Conservation (phyloP, 2,329 filamentous ascomycete species). For the Ploettnerulaceae sp. region DNA sequence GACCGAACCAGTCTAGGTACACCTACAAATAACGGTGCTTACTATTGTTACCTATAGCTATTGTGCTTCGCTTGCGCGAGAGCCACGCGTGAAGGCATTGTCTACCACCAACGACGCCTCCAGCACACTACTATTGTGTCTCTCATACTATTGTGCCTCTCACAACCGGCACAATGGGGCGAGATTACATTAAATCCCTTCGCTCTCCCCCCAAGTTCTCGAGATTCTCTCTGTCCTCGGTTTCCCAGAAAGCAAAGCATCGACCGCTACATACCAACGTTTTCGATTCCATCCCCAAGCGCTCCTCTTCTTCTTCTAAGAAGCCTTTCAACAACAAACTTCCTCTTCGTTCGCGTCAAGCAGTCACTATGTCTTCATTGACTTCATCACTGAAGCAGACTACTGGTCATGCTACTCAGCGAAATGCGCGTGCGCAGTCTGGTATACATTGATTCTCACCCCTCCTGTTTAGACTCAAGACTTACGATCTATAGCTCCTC, state of each 20-base stretch:
- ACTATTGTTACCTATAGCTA: background rate
- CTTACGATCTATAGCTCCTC: background rate
- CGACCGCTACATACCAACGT: background rate
- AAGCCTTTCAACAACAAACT: background rate
- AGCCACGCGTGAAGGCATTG: background rate
- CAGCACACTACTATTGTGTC: background rate
- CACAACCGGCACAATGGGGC: conserved; percentile 1
- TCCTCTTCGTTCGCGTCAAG: background rate
- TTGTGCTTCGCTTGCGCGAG: background rate
- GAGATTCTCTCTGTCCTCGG: background rate
- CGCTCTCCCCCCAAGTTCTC: background rate
- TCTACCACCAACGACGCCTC: background rate
- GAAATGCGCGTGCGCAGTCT: too few relatives aligned
- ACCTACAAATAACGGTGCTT: too few relatives aligned
- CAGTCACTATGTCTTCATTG: background rate
- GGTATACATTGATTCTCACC: too few relatives aligned
- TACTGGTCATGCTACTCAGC: too few relatives aligned
- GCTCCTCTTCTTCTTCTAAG: background rate
- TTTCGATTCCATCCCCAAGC: background rate
- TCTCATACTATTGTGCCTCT: background rate
- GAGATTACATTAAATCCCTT: background rate
- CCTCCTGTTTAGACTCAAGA: background rate
- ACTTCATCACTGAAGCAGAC: too few relatives aligned
- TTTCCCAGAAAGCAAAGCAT: background rate
- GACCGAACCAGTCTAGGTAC: too few relatives aligned